Percentiles rank a stretch among this genome's conserved stretches.
phyloP scores from a whole-genome alignment of 768 basidiomycete genomes.

The Tephrocybe sp. region DNA sequence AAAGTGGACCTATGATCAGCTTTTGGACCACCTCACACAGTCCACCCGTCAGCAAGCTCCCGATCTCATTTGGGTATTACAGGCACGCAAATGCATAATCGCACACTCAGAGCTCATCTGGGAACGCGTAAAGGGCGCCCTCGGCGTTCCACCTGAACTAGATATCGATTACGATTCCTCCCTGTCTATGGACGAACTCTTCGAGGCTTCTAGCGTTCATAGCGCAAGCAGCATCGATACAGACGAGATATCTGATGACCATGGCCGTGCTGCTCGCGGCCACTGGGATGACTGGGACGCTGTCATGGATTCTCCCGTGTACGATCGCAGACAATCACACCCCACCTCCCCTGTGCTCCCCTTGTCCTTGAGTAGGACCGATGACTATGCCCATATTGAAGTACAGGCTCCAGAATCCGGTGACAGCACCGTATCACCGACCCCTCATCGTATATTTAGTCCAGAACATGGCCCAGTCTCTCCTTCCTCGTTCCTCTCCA shows the following conservation, averaged over 20 bases:
- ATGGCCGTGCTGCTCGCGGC: conserved; percentile 34
- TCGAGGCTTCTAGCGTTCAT: conserved; percentile 13
- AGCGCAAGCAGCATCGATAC: conserved; percentile 27
- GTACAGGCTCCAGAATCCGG: not conserved
- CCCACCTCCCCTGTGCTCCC: conserved; percentile 8
- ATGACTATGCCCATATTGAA: conserved; percentile 1
- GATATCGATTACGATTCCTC: conserved; percentile 51
- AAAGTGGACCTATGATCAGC: conserved; percentile 70
- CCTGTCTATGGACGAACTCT: conserved; percentile 10
- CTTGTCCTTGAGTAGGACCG: not conserved
- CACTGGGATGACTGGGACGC: conserved; percentile 48
- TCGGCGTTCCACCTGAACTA: conserved; percentile 85
- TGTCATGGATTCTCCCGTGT: conserved; percentile 41
- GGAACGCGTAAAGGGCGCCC: conserved; percentile 85
- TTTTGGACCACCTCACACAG: conserved; percentile 65
- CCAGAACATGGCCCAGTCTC: conserved; percentile 8
- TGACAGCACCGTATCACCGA: not conserved
- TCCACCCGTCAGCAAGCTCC: conserved; percentile 59
- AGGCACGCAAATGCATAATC: conserved; percentile 72
- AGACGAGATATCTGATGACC: conserved; percentile 41
- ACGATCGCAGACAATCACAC: conserved; percentile 15
- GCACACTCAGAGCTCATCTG: conserved; percentile 82
- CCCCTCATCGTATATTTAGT: conserved; percentile 4
- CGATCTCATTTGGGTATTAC: conserved; percentile 72
- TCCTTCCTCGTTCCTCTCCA: conserved; percentile 26